These are phyloP conservation scores for Domatiomyces globalis DNA, from an alignment of 2,329 filamentous ascomycete genomes.

Conservation along the genomic window DNA sequence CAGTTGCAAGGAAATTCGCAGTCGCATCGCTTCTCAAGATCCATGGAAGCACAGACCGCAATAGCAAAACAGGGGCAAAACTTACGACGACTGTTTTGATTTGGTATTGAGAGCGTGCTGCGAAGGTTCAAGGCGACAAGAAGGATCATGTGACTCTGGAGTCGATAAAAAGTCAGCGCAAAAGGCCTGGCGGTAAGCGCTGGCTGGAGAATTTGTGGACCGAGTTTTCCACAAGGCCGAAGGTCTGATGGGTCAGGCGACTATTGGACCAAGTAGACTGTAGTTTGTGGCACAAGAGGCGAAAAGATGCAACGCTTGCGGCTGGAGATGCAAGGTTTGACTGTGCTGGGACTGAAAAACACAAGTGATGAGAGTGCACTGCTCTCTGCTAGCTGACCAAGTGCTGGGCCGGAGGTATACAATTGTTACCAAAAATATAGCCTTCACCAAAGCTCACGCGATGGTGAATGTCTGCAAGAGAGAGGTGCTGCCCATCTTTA, in stretches of 20 bases:
- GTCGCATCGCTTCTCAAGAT: conserved; percentile 1
- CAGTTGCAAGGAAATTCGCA: background rate
- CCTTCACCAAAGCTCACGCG: background rate
- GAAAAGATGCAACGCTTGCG: background rate
- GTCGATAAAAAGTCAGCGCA: too few relatives aligned
- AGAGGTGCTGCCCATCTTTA: background rate
- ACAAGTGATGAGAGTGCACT: background rate
- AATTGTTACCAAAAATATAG: background rate
- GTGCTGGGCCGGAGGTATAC: background rate
- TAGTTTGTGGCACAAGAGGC: background rate
- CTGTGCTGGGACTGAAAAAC: background rate
- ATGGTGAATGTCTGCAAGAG: background rate
- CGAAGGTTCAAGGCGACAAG: background rate
- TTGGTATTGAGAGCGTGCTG: background rate
- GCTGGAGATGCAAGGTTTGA: background rate
- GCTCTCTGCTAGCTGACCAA: background rate
- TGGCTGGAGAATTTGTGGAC: background rate
- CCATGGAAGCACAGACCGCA: background rate
- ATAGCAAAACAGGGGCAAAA: background rate
- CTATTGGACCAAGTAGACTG: background rate
- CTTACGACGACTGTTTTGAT: background rate
- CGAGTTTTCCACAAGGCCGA: background rate
- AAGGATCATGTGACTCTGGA: background rate
- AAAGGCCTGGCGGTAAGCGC: background rate
- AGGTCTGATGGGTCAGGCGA: background rate